phyloP scores from a whole-genome alignment of 768 basidiomycete genomes.

The Lentinula detonsa region DNA sequence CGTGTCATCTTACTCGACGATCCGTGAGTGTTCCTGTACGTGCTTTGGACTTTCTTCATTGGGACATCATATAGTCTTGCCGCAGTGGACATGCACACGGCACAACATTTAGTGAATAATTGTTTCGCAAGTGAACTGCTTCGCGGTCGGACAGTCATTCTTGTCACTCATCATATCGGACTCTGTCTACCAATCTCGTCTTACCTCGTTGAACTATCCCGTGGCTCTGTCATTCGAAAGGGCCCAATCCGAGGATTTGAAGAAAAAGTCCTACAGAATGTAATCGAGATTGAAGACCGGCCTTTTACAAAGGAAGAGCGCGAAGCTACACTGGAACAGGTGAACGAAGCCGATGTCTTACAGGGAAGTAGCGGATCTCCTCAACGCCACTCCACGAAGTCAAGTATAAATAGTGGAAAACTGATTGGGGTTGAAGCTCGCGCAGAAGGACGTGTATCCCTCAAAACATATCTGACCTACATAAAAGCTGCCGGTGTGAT shows the following conservation, averaged over 20 bases:
- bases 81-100: constrained; percentile 76
- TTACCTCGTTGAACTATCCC: constrained; percentile 58
- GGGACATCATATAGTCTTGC: constrained; percentile 36
- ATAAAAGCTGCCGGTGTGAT: constrained; percentile 53
- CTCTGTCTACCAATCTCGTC: constrained; percentile 64
- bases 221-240: constrained; percentile 42
- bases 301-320: constrained; percentile 17
- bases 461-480: constrained; percentile 56
- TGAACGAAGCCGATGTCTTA: constrained; percentile 29
- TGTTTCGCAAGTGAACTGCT: constrained; percentile 63
- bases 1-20: constrained; percentile 66
- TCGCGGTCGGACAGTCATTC: constrained; percentile 61
- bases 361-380: neutral
- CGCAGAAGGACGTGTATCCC: constrained; percentile 60
- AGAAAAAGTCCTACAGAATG: constrained; percentile 34
- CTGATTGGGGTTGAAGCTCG: constrained; percentile 57
- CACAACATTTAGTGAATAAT: constrained; percentile 57
- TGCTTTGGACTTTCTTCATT: neutral
- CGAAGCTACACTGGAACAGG: constrained; percentile 10
- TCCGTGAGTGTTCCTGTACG: constrained; percentile 35
- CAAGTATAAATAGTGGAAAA: constrained; percentile 32
- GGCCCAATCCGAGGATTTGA: constrained; percentile 45
- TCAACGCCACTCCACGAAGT: neutral
- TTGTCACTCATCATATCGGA: constrained; percentile 80
- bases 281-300: constrained; percentile 43